phyloP scores from a whole-genome alignment of 345 rosid species.

The thale cress (Arabidopsis thaliana) region DNA sequence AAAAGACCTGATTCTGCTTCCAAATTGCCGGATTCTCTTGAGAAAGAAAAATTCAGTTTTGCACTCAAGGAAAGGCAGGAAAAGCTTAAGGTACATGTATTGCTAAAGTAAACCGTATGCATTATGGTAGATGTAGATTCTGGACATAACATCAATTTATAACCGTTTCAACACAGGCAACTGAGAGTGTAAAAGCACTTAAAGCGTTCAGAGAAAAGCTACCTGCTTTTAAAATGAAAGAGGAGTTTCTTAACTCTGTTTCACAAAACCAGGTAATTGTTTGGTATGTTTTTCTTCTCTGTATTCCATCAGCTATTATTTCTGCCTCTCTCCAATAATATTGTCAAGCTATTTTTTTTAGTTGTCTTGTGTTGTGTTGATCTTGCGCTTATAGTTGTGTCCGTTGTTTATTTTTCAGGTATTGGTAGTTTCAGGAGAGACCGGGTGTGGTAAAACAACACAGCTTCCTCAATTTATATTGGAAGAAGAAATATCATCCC shows the following conservation, averaged over 20 bases:
- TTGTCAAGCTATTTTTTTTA: constrained; percentile 2
- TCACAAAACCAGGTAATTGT: constrained; percentile 72
- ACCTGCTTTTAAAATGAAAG: constrained; percentile 85
- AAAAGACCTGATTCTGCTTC: constrained; percentile 51
- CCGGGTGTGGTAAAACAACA: constrained; percentile 99
- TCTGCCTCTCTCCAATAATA: constrained; percentile 2
- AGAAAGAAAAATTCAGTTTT: constrained; percentile 63
- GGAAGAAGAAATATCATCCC: constrained; percentile 79
- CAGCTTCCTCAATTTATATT: constrained; percentile 95
- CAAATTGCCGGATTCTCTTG: constrained; percentile 42
- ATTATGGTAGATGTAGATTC: background rate
- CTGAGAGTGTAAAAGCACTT: constrained; percentile 60
- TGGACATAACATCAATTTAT: constrained; percentile 13
- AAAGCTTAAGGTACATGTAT: constrained; percentile 58
- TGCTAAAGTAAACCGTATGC: constrained; percentile 2
- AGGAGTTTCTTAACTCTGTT: constrained; percentile 78
- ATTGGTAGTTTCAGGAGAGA: constrained; percentile 92
- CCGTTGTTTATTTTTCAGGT: constrained; percentile 53
- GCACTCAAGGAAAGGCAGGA: constrained; percentile 85
- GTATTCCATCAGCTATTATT: background rate
- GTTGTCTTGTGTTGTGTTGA: constrained; percentile 26
- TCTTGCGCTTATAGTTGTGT: constrained; percentile 18
- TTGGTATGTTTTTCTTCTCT: constrained; percentile 5
- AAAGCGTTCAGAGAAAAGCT: constrained; percentile 80
- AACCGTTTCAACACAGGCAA: constrained; percentile 54